Base-by-base conservation (phyloP, 164 flowering plant species). In the Kalanchoe fedtschenkoi region DNA sequence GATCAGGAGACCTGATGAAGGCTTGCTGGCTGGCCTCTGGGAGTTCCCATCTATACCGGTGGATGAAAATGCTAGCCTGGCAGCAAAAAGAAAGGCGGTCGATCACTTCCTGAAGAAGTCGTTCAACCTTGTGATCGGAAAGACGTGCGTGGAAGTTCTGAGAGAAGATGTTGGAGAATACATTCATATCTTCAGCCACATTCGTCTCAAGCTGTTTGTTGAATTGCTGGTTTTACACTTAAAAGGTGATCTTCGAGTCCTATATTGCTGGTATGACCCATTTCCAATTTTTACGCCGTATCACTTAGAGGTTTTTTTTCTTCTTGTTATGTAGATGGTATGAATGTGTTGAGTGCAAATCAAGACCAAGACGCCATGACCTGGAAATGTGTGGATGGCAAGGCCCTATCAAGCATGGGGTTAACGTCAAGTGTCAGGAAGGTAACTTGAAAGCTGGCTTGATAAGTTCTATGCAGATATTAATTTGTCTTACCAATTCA, bases 11-110 rank as follows among this genome's bases (percentile, higher is more conserved):
- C 96, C 96, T 19, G 80, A 88, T 35, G 81, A 79, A 72, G 98
- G 98, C 29, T 69, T 93, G 74, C 96, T 89, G 61, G 97, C 97
- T 69, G 98, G 98, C 58, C 86, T 93, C 7, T 93, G 98, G 98
- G 98, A 92, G 77, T 89, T 93, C 64, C 97, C 98, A 59, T 85
- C 97, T 34, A 87, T 88, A 60, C 69, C 71, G 16, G 35, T 89
- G 73, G 72, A 73, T 26, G 78, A 76, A 70, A 86, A 81, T 74
- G 66, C 66, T 55, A 77, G 80, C 46, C 63, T 63, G 61, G 30
- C 67, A 21, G 47, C 71, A 17, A 88, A 96, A 71, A 88, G 86
- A 73, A 60, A 76, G 71, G 79, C 72, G 26, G 77, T 82, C 63
- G 83, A 93, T 66, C 41, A 66, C 28, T 81, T 74, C 66, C 64